Evolutionary conservation across 2,329 filamentous ascomycete genomes (phyloP).

Genomic region (Ceratocystis alfenasii): DNA sequence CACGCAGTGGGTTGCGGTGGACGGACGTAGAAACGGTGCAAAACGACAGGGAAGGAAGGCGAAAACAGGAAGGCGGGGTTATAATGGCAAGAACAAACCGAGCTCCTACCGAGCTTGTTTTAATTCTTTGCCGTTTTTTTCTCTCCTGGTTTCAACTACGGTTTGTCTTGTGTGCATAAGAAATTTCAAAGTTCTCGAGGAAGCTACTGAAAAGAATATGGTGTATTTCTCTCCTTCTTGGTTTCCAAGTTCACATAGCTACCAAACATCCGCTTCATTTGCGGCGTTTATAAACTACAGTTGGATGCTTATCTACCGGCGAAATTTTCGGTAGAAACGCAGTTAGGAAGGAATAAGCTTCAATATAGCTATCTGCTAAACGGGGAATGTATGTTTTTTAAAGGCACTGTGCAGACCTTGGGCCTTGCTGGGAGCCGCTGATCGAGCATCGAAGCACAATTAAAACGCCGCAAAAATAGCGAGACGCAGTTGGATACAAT

Average conservation of each 20-base stretch:
- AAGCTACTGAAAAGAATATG: background rate
- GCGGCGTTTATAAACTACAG: background rate
- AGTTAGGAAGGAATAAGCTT: constrained; percentile 8
- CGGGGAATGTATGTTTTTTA: background rate
- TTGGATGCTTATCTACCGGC: constrained; percentile 6
- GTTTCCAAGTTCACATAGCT: background rate
- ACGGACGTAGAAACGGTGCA: constrained; percentile 11
- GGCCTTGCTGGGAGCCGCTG: constrained; percentile 1
- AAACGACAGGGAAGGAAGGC: constrained; percentile 1
- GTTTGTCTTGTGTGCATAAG: background rate
- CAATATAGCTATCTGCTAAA: background rate
- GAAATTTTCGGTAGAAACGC: constrained; percentile 12
- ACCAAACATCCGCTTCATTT: background rate
- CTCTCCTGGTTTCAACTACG: background rate
- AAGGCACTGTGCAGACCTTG: background rate
- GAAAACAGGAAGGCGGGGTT: constrained; percentile 12
- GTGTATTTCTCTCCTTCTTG: background rate
- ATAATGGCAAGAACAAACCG: background rate
- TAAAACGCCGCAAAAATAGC: background rate
- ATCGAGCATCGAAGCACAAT: background rate
- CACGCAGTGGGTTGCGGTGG: constrained; percentile 2
- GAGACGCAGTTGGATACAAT: background rate
- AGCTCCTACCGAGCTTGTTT: background rate
- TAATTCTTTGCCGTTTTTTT: background rate
- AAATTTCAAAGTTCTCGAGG: background rate